Base-by-base conservation (phyloP, 129 eudicot genomes). In the Dittrichia graveolens region DNA sequence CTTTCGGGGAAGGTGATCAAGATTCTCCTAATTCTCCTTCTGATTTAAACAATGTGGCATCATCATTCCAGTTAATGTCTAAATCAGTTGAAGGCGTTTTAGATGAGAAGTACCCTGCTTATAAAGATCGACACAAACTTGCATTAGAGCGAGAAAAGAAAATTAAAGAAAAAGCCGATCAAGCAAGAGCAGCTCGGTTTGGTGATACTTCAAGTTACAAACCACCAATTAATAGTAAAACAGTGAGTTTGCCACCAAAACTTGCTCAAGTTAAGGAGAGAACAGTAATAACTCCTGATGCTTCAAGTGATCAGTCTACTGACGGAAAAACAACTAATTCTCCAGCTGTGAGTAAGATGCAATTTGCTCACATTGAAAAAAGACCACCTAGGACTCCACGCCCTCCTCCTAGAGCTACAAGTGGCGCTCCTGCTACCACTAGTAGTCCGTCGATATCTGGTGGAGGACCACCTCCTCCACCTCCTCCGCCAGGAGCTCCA, bases 21-120 rank as follows among this genome's bases (percentile, higher is more conserved):
- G 93, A 91, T 56, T 70, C 68, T 53, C 66, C 79, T 61, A 83
- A 78, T 71, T 87, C 92, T 59, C 91, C 83, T 70, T 31, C 78
- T 43, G 90, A 88, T 65, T 45, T 86, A 7, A 86, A 92, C 69
- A 71, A 80, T 48, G 96, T 95, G 43, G 84, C 90, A 1, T 60
- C 89, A 4, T 95, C 99, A 15, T 95, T 95, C 56, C 82, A 84
- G 0, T 56, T 95, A 58, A 95, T 95, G 97, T 95, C 99, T n/a
- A 90, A 77, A 78, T 91, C 99, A 7, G 99, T 91, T 57, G 99
- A 86, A 69, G 99, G 96, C 5, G 94, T 83, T 66, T 31, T 88
- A 18, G 97, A 88, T 67, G 97, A 88, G 78, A 95, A 95, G 88
- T 95, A 95, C 78, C 99, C 99, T 7, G 97, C 84, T 11, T 95